Base-by-base conservation (phyloP, 139 green algal species). In the Deuterostichococcus epilithicus region DNA sequence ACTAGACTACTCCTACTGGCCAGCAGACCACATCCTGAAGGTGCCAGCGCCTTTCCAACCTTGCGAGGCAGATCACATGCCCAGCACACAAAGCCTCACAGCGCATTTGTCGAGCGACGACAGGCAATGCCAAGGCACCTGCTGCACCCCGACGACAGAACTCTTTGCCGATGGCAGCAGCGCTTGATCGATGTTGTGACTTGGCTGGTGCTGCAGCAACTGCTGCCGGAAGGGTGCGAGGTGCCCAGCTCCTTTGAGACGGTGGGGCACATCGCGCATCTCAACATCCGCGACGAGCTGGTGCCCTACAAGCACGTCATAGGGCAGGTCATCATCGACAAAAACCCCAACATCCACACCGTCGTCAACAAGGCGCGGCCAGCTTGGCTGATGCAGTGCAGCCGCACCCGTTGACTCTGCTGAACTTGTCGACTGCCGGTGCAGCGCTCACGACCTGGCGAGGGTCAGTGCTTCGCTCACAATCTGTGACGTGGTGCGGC, bases 291-390 rank as follows among this genome's bases (percentile, higher is more conserved):
- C 0, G 88, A 95, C 33, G 92, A 97, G 58, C 85, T 94, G 76
- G 81, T 96, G 72, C 91, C 92, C 0, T 94, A 92, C 86, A 94
- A 93, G 72, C 52, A 84, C 23, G 4, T 95, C 33, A 94, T 97
- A 33, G 93, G 85, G 0, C 83, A 89, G 81, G 92, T 97, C 3
- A 76, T 96, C n/a, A 35, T 98, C 44, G 95, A 99, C 81, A 99
- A 99, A 77, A 98, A 99, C 80, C 87, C 90, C 1, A 63, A 84
- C 32, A 85, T 99, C 45, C 83, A 80, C 36, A 98, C 93, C 1
- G 88, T 99, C 2, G 88, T 99, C 25, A 99, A 98, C 85, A 99
- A 99, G 89, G 85, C 91, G 68, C 23, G 75, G n/a, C n/a, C n/a
- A n/a, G n/a, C n/a, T n/a, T n/a, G n/a, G n/a, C n/a, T n/a, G 13